Percentiles rank a stretch among this genome's conserved stretches.
Evolutionary conservation across 148 eudicot species (phyloP).

Genomic region (Cornus florida): DNA sequence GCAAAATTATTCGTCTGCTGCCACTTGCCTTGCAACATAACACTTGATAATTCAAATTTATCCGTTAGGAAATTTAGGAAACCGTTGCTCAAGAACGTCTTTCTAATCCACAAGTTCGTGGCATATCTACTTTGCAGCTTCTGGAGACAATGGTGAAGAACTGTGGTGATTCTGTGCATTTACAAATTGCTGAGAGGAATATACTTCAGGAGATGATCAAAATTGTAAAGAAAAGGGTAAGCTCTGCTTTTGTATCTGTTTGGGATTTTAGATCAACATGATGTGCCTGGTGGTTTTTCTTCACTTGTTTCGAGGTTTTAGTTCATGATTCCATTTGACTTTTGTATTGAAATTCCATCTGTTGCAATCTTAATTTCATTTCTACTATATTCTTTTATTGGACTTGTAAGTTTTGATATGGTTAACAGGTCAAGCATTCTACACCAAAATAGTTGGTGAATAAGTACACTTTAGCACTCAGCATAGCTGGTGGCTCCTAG

Average conservation of each 20-base stretch:
- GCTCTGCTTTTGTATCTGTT: slow-evolving; percentile 2
- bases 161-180: slow-evolving; percentile 87
- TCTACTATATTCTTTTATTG: background rate
- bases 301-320: background rate
- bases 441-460: too few relatives aligned
- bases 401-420: background rate
- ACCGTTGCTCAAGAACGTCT: background rate
- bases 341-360: background rate
- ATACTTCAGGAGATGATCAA: slow-evolving; percentile 84
- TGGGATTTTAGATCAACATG: background rate
- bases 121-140: slow-evolving; percentile 45
- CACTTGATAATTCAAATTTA: background rate
- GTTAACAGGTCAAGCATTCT: too few relatives aligned
- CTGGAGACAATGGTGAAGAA: slow-evolving; percentile 98
- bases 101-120: slow-evolving; percentile 5
- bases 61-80: background rate
- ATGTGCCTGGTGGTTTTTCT: background rate
- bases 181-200: slow-evolving; percentile 69
- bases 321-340: background rate
- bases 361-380: background rate
- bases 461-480: too few relatives aligned
- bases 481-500: background rate
- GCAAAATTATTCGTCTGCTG: background rate
- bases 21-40: background rate
- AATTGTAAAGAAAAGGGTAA: slow-evolving; percentile 84